Base-by-base conservation (phyloP, 1,284 basidiomycete genomes). In the Paramarasmius palmivorus region DNA sequence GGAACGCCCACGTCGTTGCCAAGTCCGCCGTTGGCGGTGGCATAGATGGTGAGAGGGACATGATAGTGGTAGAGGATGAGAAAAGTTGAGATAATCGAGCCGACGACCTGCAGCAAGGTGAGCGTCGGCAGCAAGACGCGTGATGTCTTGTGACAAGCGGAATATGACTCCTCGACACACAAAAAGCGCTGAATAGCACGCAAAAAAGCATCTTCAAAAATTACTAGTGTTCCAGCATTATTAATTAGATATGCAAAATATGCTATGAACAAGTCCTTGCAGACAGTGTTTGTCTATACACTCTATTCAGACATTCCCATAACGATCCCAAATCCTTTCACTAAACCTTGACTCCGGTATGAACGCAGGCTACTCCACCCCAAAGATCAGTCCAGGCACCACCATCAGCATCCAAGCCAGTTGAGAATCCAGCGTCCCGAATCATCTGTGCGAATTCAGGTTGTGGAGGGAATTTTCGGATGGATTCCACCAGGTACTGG, bases 401-500 rank as follows among this genome's bases (percentile, higher is more conserved):
- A n/a, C 90, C 92, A 63, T 90, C 86, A 48, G 84, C 84, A 65
- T 93, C 86, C 52, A 79, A 81, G 29, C 90, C 92, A 2, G 86
- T 92, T 50, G 83, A 70, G 72, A 96, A 95, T 0, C 93, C 93
- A 22, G 91, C 92, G 39, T 93, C 86, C 59, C 81, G 73, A 59
- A 95, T 90, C 95, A 99, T 92, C 65, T 84, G 74, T 12, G 95
- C 90, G 73, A 99, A 99, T 50, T 93, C 87, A 22, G 84, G 76
- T 71, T 98, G 96, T 19, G 85, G 78, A 32, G 96, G 96, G 79
- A 99, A 99, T 61, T 85, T 85, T 54, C 95, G 91, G 65, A 99
- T 99, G 35, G 95, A 98, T 73, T 99, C 97, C 49, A 99, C 93
- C 40, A 99, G 82, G 71, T 99, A 99, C 71, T 97, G 93, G 72